These are phyloP conservation scores for Pythium guiyangense DNA, from an alignment of 352 stramenopile genomes.

Conservation along the genomic window DNA sequence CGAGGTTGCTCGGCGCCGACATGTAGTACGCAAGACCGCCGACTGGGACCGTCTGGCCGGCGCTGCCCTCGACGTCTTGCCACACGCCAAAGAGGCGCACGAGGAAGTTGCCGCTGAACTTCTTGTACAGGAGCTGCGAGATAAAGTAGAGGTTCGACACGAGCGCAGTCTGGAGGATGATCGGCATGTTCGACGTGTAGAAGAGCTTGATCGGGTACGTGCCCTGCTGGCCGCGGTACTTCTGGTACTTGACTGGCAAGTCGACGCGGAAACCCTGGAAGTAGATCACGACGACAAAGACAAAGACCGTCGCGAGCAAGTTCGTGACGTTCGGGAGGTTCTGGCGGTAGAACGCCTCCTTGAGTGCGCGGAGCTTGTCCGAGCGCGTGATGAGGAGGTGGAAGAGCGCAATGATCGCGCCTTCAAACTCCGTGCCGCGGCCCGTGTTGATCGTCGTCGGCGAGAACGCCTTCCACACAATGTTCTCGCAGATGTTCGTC, in stretches of 20 bases:
- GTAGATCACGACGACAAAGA: slow-evolving; percentile 99
- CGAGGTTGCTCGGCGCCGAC: slow-evolving; percentile 92
- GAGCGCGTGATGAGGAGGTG: slow-evolving; percentile 97
- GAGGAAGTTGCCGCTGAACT: slow-evolving; percentile 97
- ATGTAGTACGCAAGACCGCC: slow-evolving; percentile 98
- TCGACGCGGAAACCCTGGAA: slow-evolving; percentile 97
- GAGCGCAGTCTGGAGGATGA: slow-evolving; percentile 98
- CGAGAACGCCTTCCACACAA: slow-evolving; percentile 99
- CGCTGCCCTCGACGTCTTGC: slow-evolving; percentile 94
- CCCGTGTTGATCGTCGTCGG: slow-evolving; percentile 99
- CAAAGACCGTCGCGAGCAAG: slow-evolving; percentile 96
- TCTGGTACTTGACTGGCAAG: slow-evolving; percentile 97
- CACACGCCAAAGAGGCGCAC: slow-evolving; percentile 97
- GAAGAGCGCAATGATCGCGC: slow-evolving; percentile 99
- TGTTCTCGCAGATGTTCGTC: slow-evolving; percentile 99
- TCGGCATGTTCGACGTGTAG: slow-evolving; percentile 99
- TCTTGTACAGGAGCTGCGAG: slow-evolving; percentile 98
- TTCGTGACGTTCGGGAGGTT: slow-evolving; percentile 99
- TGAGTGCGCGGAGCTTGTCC: slow-evolving; percentile 97
- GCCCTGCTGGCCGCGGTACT: slow-evolving; percentile 97
- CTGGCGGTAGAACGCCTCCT: slow-evolving; percentile 98
- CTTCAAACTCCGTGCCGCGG: slow-evolving; percentile 98
- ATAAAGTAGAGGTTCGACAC: slow-evolving; percentile 99
- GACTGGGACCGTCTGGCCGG: slow-evolving; percentile 94
- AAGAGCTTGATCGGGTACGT: slow-evolving; percentile 99